These are phyloP conservation scores for Coemansia sp. DNA, from an alignment of 192 early-diverging fungal species.

Conservation along the genomic window DNA sequence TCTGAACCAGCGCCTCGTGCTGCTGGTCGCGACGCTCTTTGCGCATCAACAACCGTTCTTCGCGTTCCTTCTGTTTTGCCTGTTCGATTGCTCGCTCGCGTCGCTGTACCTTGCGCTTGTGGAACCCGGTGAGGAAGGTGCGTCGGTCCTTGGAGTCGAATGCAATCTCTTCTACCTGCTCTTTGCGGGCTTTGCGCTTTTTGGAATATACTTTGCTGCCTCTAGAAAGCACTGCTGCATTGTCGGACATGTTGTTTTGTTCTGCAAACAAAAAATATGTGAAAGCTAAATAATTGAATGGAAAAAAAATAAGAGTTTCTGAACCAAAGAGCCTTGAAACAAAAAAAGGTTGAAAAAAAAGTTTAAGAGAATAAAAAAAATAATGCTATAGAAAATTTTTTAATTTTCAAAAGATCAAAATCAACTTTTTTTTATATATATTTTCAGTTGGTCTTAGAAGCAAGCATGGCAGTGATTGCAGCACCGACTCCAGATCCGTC, in stretches of 20 bases:
- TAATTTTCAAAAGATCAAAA: neutral
- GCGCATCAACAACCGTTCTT: constrained; percentile 56
- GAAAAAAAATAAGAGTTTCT: neutral
- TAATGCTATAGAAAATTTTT: neutral
- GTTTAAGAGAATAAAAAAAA: neutral
- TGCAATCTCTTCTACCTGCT: constrained; percentile 62
- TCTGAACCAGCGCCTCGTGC: constrained; percentile 57
- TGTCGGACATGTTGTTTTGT: constrained; percentile 41
- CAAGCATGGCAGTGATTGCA: constrained; percentile 62
- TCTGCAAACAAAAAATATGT: neutral
- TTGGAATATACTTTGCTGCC: constrained; percentile 66
- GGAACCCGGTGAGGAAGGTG: constrained; percentile 74
- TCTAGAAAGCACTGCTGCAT: constrained; percentile 60
- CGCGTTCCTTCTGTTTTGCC: constrained; percentile 59
- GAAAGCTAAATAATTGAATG: neutral
- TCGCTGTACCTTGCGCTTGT: constrained; percentile 74
- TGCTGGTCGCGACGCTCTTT: constrained; percentile 57
- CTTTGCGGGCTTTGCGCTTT: constrained; percentile 66
- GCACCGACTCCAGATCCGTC: constrained; percentile 86
- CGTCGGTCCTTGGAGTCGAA: constrained; percentile 67
- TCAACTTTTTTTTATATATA: neutral
- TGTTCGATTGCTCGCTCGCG: constrained; percentile 56
- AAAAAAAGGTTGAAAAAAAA: neutral
- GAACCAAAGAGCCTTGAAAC: neutral
- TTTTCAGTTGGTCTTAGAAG: neutral